These are phyloP conservation scores for Colletotrichum ledebouriae DNA, from an alignment of 2,329 filamentous ascomycete species.

Conservation along the genomic window DNA sequence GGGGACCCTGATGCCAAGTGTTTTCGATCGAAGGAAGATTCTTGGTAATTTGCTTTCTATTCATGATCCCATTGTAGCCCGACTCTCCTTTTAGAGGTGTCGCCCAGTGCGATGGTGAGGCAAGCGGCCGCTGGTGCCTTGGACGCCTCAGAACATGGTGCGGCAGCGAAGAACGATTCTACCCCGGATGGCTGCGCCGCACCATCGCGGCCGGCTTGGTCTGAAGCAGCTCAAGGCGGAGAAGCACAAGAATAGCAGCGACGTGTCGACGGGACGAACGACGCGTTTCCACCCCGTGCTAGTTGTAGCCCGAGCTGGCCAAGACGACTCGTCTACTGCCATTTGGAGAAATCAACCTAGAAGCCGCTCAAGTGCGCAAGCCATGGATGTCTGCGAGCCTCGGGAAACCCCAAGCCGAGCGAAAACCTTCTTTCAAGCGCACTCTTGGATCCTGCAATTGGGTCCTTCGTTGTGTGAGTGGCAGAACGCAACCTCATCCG, in stretches of 20 bases:
- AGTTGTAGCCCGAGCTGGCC: background rate
- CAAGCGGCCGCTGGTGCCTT: slow-evolving; percentile 21
- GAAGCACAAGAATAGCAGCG: slow-evolving; percentile 1
- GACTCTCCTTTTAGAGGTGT: slow-evolving; percentile 13
- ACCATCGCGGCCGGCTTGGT: slow-evolving; percentile 30
- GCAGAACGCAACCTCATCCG: slow-evolving; percentile 10
- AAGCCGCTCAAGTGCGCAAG: background rate
- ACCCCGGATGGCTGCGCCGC: slow-evolving; percentile 26
- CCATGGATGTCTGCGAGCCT: background rate
- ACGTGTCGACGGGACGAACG: slow-evolving; percentile 1
- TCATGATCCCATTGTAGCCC: slow-evolving; percentile 7
- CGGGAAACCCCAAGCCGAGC: background rate
- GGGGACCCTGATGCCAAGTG: background rate
- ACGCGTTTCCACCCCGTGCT: background rate
- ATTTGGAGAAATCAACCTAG: background rate
- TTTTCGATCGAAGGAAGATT: slow-evolving; percentile 1
- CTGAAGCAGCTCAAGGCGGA: slow-evolving; percentile 12
- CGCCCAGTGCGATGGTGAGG: slow-evolving; percentile 25
- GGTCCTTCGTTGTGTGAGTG: background rate
- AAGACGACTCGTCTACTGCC: background rate
- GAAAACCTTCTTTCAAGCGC: background rate
- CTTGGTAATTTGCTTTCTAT: slow-evolving; percentile 2
- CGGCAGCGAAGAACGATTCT: slow-evolving; percentile 23
- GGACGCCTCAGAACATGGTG: slow-evolving; percentile 22
- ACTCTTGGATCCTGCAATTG: background rate